Percentiles rank a stretch among this genome's conserved stretches.
These are phyloP conservation scores for Periglandula ipomoeae DNA, from an alignment of 2,329 filamentous ascomycete species.

Conservation along the genomic window DNA sequence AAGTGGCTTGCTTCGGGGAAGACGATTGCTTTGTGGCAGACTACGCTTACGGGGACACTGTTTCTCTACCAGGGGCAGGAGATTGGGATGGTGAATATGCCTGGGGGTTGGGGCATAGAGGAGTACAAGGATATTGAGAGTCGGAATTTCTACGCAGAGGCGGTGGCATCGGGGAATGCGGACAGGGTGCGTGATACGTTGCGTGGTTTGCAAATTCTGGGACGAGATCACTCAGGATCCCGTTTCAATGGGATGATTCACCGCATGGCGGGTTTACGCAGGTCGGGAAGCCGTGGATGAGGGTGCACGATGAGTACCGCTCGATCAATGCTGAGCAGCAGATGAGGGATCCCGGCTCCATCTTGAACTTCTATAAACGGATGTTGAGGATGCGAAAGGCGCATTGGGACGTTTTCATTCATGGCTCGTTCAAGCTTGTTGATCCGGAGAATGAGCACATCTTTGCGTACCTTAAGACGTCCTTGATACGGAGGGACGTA, in stretches of 20 bases:
- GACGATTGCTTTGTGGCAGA: too few relatives aligned
- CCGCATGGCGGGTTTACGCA: slow-evolving; percentile 53
- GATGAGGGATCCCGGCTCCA: slow-evolving; percentile 31
- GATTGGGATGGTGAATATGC: too few relatives aligned
- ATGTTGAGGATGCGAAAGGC: slow-evolving; percentile 41
- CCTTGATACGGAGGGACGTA: neutral
- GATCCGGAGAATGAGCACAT: slow-evolving; percentile 41
- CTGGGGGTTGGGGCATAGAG: too few relatives aligned
- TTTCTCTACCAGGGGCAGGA: too few relatives aligned
- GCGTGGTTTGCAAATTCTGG: slow-evolving; percentile 47
- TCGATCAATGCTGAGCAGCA: slow-evolving; percentile 48
- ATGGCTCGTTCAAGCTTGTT: slow-evolving; percentile 48
- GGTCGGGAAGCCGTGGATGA: slow-evolving; percentile 53
- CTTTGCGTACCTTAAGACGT: slow-evolving; percentile 46
- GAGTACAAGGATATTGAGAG: too few relatives aligned
- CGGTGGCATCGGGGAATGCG: too few relatives aligned
- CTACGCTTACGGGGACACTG: too few relatives aligned
- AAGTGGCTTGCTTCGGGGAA: too few relatives aligned
- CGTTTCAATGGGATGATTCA: slow-evolving; percentile 55
- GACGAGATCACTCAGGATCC: slow-evolving; percentile 56
- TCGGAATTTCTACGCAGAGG: too few relatives aligned
- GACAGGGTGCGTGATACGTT: too few relatives aligned
- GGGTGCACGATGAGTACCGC: slow-evolving; percentile 49
- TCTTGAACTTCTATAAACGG: slow-evolving; percentile 54
- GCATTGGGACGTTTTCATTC: slow-evolving; percentile 50